phyloP scores from a whole-genome alignment of 768 basidiomycete genomes.

The Naganishia friedmannii region DNA sequence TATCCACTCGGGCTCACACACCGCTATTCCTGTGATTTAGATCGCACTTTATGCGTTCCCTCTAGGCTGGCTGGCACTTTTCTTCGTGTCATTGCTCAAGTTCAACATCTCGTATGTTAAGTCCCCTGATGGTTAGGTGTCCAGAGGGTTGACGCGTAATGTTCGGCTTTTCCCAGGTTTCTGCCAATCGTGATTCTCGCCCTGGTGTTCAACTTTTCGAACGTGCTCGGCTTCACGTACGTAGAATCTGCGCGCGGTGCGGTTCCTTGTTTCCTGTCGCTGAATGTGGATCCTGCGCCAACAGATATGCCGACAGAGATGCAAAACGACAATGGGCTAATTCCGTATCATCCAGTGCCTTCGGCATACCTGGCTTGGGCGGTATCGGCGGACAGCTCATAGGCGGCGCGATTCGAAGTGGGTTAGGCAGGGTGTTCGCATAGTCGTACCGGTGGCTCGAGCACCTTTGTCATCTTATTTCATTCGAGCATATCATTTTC shows the following conservation, averaged over 20 bases:
- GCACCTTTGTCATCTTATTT: neutral
- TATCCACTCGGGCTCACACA: conserved; percentile 9
- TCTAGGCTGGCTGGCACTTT: conserved; percentile 75
- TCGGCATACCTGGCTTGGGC: conserved; percentile 60
- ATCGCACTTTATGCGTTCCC: conserved; percentile 88
- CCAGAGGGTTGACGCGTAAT: neutral
- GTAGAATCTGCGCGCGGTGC: conserved; percentile 51
- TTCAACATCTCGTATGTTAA: conserved; percentile 75
- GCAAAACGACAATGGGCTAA: conserved; percentile 89
- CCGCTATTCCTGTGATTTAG: conserved; percentile 52
- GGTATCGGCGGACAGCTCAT: conserved; percentile 82
- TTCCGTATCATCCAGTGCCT: conserved; percentile 68
- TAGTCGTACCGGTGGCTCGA: neutral
- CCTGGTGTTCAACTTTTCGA: conserved; percentile 91
- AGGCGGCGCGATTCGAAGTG: conserved; percentile 74
- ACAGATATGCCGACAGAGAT: conserved; percentile 61
- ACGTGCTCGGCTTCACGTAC: conserved; percentile 96
- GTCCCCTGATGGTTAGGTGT: neutral
- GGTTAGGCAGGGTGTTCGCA: conserved; percentile 69
- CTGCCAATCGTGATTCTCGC: conserved; percentile 91
- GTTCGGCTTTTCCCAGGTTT: conserved; percentile 59
- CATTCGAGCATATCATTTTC: neutral
- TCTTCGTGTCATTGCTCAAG: conserved; percentile 85
- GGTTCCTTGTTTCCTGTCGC: neutral
- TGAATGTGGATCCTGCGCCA: neutral